phyloP scores from a whole-genome alignment of 148 eudicot genomes.

The Camellia lanceoleosa region DNA sequence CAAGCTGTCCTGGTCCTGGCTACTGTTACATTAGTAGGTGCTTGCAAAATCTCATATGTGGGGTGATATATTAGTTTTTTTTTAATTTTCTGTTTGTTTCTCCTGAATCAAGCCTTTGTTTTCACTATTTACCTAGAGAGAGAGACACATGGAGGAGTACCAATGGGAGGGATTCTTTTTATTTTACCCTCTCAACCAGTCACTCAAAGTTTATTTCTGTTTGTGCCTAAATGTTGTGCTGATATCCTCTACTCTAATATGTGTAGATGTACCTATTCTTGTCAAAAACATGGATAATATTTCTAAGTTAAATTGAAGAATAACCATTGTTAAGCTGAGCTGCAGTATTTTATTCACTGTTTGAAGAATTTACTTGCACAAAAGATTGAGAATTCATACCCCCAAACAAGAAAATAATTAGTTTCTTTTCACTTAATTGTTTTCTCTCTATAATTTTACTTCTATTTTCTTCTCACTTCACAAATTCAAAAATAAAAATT shows the following conservation, averaged over 20 bases:
- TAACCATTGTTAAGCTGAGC: neutral
- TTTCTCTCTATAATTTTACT: too few relatives aligned
- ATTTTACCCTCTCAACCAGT: neutral
- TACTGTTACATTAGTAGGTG: neutral
- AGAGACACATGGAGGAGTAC: neutral
- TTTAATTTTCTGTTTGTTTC: neutral
- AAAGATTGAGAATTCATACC: neutral
- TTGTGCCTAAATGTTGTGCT: neutral
- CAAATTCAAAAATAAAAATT: too few relatives aligned
- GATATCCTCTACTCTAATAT: neutral
- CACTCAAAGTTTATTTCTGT: neutral
- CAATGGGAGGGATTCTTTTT: slow-evolving; percentile 13
- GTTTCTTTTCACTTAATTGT: too few relatives aligned
- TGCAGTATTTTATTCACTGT: neutral
- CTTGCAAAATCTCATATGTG: neutral
- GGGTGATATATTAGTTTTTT: neutral
- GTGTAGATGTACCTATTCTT: neutral
- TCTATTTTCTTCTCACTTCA: too few relatives aligned
- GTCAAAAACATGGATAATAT: too few relatives aligned
- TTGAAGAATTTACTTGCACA: neutral
- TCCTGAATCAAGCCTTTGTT: neutral
- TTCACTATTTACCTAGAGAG: neutral
- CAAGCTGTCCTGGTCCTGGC: neutral
- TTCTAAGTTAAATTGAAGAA: neutral
- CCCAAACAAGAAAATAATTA: too few relatives aligned